Evolutionary conservation across 2,329 filamentous ascomycete genomes (phyloP).

Genomic region (Colletotrichum plurivorum): DNA sequence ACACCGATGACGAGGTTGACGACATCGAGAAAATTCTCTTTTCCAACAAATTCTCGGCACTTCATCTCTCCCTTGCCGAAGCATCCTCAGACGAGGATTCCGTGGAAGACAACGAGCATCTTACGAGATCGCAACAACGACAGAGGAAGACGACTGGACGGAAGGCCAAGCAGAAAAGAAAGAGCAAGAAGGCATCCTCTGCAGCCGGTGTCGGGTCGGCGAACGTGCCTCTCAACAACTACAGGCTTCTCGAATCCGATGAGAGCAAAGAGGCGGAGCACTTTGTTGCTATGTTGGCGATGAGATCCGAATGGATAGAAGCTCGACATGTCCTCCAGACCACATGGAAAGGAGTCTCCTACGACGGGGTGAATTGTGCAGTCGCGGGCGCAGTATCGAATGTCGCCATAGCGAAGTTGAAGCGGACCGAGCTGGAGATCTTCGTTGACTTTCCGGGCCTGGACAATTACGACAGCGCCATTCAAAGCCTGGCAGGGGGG

Average conservation of each 20-base stretch:
- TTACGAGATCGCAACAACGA: neutral
- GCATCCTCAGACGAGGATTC: neutral
- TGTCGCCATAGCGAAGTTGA: constrained; percentile 57
- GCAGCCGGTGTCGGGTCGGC: constrained; percentile 45
- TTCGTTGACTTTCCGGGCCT: constrained; percentile 62
- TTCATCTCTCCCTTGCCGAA: neutral
- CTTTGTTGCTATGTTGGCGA: constrained; percentile 55
- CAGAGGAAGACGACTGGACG: constrained; percentile 37
- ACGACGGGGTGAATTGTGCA: constrained; percentile 59
- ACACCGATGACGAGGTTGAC: neutral
- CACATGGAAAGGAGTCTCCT: constrained; percentile 60
- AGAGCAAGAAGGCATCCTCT: constrained; percentile 8
- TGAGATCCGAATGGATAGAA: constrained; percentile 53
- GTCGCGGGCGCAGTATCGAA: constrained; percentile 60
- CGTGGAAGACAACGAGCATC: neutral
- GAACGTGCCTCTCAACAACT: constrained; percentile 60
- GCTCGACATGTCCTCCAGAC: constrained; percentile 57
- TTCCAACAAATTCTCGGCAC: constrained; percentile 7
- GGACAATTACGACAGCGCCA: constrained; percentile 58
- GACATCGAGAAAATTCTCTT: neutral
- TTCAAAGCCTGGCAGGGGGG: constrained; percentile 56
- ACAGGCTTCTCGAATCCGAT: constrained; percentile 57
- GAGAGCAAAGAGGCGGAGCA: constrained; percentile 41
- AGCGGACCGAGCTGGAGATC: constrained; percentile 53
- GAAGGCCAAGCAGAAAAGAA: constrained; percentile 17